These are phyloP conservation scores for Lachnellula subtilissima DNA, from an alignment of 2,329 filamentous ascomycete species.

Conservation along the genomic window DNA sequence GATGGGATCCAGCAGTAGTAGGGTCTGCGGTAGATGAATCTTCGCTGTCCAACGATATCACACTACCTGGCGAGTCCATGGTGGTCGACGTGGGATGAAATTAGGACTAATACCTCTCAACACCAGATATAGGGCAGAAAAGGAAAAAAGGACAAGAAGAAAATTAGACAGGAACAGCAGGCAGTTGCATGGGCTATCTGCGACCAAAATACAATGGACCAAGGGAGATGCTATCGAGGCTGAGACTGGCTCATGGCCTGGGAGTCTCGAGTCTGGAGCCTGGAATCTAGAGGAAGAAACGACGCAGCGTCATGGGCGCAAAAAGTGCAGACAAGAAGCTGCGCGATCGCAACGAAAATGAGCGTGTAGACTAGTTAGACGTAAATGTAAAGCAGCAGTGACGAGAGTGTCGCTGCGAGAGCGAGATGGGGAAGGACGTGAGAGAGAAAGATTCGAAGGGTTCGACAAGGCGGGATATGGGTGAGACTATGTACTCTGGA, in stretches of 20 bases:
- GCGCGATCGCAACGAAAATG: conserved; percentile 19
- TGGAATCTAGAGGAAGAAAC: conserved; percentile 5
- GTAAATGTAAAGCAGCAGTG: conserved; percentile 13
- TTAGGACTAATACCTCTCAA: conserved; percentile 9
- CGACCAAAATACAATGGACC: conserved; percentile 24
- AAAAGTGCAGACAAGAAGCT: conserved; percentile 16
- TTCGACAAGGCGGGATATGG: conserved; percentile 4
- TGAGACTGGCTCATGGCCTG: conserved; percentile 14
- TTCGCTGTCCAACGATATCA: conserved; percentile 23
- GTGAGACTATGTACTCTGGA: conserved; percentile 14
- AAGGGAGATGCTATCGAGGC: conserved; percentile 14
- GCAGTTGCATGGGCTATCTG: conserved; percentile 20
- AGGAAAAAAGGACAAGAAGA: conserved; percentile 22
- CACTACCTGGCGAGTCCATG: conserved; percentile 26
- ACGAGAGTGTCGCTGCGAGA: conserved; percentile 13
- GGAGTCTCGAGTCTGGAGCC: conserved; percentile 10
- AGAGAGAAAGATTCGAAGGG: conserved; percentile 6
- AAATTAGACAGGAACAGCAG: conserved; percentile 15
- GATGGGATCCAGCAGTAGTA: conserved; percentile 20
- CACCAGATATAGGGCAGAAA: conserved; percentile 7
- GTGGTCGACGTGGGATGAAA: background rate
- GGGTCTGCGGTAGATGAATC: conserved; percentile 26
- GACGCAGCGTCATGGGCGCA: conserved; percentile 19
- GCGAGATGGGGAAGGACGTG: conserved; percentile 9
- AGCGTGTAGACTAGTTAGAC: background rate